These are phyloP conservation scores for Mortierella sp. DNA, from an alignment of 371 early-diverging fungal genomes.

Conservation along the genomic window DNA sequence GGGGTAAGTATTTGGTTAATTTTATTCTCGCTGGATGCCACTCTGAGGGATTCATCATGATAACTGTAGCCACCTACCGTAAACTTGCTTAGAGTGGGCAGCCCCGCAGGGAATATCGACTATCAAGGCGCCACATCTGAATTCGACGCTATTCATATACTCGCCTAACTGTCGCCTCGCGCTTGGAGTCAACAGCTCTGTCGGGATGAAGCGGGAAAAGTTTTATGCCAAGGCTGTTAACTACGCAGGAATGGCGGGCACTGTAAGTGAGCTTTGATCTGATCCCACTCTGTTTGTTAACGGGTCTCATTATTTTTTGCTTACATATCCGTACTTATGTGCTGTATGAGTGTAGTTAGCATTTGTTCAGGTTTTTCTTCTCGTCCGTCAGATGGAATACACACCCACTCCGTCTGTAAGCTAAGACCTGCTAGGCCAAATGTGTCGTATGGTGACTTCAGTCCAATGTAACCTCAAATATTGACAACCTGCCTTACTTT, in stretches of 20 bases:
- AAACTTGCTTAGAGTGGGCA: conserved; percentile 52
- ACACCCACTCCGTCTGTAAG: conserved; percentile 80
- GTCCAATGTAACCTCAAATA: no score
- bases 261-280: conserved; percentile 17
- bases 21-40: not conserved
- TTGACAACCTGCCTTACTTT: not conserved
- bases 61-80: no score
- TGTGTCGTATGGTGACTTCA: no score
- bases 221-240: conserved; percentile 66
- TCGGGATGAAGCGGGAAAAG: conserved; percentile 66
- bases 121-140: conserved; percentile 62
- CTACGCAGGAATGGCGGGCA: conserved; percentile 68
- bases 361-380: conserved; percentile 66
- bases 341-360: conserved; percentile 42
- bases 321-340: not conserved
- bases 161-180: conserved; percentile 68
- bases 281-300: not conserved
- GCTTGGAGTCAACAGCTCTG: conserved; percentile 54
- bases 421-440: no score
- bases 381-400: conserved; percentile 79
- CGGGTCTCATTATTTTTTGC: not conserved
- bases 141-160: conserved; percentile 64
- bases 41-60: no score
- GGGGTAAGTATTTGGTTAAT: conserved; percentile 47
- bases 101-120: conserved; percentile 66